A percentile compares a stretch with the other conserved stretches of the same genome.
phyloP scores from a whole-genome alignment of 2,329 filamentous ascomycete genomes.

The Botrytis porri region DNA sequence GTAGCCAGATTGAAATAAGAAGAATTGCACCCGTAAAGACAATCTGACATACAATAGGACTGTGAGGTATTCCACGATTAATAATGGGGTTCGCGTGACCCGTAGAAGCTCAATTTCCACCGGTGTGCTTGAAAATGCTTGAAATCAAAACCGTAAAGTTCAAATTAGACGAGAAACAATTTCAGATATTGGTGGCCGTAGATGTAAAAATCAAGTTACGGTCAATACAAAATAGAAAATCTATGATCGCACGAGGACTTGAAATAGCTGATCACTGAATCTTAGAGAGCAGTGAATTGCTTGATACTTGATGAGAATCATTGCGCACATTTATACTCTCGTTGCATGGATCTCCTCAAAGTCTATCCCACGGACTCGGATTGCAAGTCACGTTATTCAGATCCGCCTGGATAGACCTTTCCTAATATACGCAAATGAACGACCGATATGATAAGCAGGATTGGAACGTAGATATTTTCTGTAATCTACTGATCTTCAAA shows the following conservation, averaged over 20 bases:
- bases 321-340: neutral
- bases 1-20: neutral
- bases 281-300: neutral
- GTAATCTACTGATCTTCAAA: neutral
- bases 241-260: neutral
- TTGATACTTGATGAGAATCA: neutral
- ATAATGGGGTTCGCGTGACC: too few species aligned
- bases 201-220: neutral
- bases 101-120: too few species aligned
- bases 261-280: neutral
- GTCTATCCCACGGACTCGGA: neutral
- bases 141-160: too few species aligned
- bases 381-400: neutral
- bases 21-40: neutral
- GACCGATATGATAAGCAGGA: neutral
- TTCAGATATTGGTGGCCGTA: neutral
- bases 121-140: too few species aligned
- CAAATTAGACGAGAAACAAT: neutral
- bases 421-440: neutral
- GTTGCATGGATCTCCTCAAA: too few species aligned
- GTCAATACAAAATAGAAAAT: neutral
- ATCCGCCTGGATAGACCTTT: neutral
- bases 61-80: neutral
- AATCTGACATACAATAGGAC: fast-evolving
- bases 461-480: neutral